phyloP scores from a whole-genome alignment of 768 basidiomycete genomes.

The Macrolepiota fuliginosa region DNA sequence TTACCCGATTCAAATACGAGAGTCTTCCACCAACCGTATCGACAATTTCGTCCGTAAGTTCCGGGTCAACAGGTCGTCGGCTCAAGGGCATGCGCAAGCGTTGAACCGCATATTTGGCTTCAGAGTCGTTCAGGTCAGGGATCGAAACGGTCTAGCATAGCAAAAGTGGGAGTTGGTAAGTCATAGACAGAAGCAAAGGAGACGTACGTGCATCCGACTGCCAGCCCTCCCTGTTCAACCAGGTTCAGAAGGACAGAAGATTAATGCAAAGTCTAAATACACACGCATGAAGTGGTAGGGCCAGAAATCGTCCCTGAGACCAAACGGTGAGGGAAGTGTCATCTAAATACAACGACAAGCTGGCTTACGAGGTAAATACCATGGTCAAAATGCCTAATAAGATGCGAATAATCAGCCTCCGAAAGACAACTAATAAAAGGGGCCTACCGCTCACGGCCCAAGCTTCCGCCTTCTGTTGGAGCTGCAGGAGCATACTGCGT shows the following conservation, averaged over 20 bases:
- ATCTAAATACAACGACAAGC: constrained; percentile 8
- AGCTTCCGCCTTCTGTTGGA: constrained; percentile 82
- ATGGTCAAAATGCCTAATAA: constrained; percentile 67
- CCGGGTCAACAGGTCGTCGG: constrained; percentile 24
- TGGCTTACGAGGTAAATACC: constrained; percentile 69
- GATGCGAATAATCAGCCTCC: not conserved
- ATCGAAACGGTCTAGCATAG: constrained; percentile 61
- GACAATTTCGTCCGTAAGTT: constrained; percentile 46
- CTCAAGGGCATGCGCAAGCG: constrained; percentile 46
- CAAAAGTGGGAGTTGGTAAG: not conserved
- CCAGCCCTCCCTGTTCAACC: constrained; percentile 7
- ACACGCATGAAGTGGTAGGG: constrained; percentile 66
- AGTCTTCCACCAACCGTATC: constrained; percentile 75
- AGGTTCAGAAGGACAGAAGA: not conserved
- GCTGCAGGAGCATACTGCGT: constrained; percentile 73
- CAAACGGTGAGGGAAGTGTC: constrained; percentile 15
- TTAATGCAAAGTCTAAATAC: constrained; percentile 21
- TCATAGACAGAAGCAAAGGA: not conserved
- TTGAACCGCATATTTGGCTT: constrained; percentile 56
- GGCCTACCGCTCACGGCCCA: constrained; percentile 78
- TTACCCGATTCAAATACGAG: constrained; percentile 66
- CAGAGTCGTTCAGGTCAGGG: constrained; percentile 59
- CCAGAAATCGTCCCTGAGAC: constrained; percentile 79
- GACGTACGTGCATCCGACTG: constrained; percentile 54
- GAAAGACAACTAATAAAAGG: constrained; percentile 7